phyloP scores from a whole-genome alignment of 1,139 yeast genomes.

The Yamadazyma buinensis region DNA sequence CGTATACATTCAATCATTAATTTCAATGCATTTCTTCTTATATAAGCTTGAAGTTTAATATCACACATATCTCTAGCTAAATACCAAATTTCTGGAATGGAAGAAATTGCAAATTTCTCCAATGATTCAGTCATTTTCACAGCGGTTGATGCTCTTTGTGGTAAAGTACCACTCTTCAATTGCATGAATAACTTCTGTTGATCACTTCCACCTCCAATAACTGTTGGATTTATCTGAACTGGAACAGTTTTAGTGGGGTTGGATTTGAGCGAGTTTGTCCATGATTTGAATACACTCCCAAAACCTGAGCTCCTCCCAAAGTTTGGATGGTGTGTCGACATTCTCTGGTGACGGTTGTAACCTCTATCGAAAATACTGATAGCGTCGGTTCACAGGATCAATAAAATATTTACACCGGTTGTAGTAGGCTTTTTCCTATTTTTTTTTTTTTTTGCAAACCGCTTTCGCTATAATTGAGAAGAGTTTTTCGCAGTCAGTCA shows the following conservation, averaged over 20 bases:
- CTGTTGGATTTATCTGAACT: slow-evolving; percentile 50
- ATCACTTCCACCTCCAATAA: slow-evolving; percentile 60
- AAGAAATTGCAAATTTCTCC: slow-evolving; percentile 50
- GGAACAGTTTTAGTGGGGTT: slow-evolving; percentile 29
- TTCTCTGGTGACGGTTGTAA: too few relatives aligned
- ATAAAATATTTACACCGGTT: too few relatives aligned
- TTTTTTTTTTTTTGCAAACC: too few relatives aligned
- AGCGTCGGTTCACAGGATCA: too few relatives aligned
- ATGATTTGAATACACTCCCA: slow-evolving; percentile 50
- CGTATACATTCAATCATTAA: slow-evolving; percentile 55
- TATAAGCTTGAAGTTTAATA: slow-evolving; percentile 32
- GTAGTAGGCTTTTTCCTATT: too few relatives aligned
- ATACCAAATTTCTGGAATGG: slow-evolving; percentile 77
- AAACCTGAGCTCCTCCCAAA: slow-evolving; percentile 34
- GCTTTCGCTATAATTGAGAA: not conserved
- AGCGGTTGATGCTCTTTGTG: slow-evolving; percentile 51
- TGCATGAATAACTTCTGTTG: slow-evolving; percentile 42
- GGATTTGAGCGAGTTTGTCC: slow-evolving; percentile 49
- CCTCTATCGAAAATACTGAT: too few relatives aligned
- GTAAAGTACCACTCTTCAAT: slow-evolving; percentile 33
- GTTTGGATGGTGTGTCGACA: slow-evolving; percentile 31
- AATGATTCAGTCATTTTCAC: slow-evolving; percentile 48
- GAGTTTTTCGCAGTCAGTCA: too few relatives aligned
- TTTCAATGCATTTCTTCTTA: slow-evolving; percentile 52
- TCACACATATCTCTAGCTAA: slow-evolving; percentile 56